These are phyloP conservation scores for Cryptosporidium ubiquitum DNA, from an alignment of 169 alveolate genomes.

Conservation along the genomic window DNA sequence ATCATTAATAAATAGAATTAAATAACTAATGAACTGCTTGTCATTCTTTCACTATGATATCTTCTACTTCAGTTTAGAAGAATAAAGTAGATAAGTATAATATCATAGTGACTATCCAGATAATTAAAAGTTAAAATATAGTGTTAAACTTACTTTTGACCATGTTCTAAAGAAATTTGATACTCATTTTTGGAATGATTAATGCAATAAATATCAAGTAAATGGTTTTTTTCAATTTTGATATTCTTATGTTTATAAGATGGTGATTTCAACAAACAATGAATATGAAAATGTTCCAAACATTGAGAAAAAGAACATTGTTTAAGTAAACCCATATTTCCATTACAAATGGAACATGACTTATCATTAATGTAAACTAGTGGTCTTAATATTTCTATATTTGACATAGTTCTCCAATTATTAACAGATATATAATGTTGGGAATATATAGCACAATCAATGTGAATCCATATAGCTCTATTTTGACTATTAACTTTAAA, in stretches of 20 bases:
- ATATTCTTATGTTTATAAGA: not conserved
- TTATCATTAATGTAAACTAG: not conserved
- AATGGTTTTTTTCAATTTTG: not conserved
- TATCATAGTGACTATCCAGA: not conserved
- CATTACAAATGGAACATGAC: conserved; percentile 5
- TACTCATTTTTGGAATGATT: not conserved
- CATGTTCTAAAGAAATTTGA: not conserved
- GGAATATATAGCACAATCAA: conserved; percentile 70
- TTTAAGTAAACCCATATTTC: conserved; percentile 1
- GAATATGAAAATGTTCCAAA: conserved; percentile 12
- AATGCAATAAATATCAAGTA: not conserved
- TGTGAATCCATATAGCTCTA: conserved; percentile 64
- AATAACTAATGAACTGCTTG: conserved; percentile 72
- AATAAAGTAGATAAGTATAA: not conserved
- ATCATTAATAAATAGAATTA: conserved; percentile 12
- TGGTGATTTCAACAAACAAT: not conserved
- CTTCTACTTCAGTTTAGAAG: not conserved
- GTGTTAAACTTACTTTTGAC: conserved; percentile 31
- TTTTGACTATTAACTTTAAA: not conserved
- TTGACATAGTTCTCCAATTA: conserved; percentile 41
- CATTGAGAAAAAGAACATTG: conserved; percentile 10
- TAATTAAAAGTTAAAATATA: not conserved
- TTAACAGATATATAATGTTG: conserved; percentile 1
- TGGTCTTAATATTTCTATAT: conserved; percentile 28
- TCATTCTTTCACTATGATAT: not conserved